Evolutionary conservation across 495 filamentous ascomycete genomes (phyloP).

Genomic region (Usnea hakonensis): DNA sequence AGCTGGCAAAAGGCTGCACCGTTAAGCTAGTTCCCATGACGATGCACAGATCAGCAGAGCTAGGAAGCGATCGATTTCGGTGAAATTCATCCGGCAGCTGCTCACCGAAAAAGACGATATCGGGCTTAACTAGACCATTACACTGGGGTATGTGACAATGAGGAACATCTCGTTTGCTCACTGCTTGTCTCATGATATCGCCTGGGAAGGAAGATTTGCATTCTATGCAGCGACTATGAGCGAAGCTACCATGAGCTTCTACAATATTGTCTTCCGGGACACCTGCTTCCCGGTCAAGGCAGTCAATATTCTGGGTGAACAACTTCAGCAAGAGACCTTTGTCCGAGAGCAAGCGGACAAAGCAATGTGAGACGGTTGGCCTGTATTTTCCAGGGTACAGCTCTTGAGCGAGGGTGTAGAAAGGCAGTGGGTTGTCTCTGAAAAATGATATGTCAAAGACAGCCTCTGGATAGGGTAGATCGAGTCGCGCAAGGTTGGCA

Average conservation of each 20-base stretch:
- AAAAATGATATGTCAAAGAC: constrained; percentile 86
- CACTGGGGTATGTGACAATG: constrained; percentile 54
- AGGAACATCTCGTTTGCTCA: constrained; percentile 58
- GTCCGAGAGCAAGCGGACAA: constrained; percentile 65
- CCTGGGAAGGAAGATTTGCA: constrained; percentile 66
- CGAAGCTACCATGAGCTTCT: constrained; percentile 94
- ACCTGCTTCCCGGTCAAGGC: constrained; percentile 81
- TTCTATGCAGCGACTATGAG: constrained; percentile 80
- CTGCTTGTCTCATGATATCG: constrained; percentile 59
- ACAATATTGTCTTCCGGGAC: constrained; percentile 73
- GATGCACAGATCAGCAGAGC: constrained; percentile 69
- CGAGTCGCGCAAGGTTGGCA: constrained; percentile 74
- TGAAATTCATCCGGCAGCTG: constrained; percentile 66
- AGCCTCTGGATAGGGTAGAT: constrained; percentile 71
- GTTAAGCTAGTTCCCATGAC: constrained; percentile 86
- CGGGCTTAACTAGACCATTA: constrained; percentile 82
- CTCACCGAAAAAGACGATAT: constrained; percentile 98
- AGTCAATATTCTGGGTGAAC: constrained; percentile 98
- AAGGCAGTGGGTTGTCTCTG: constrained; percentile 71
- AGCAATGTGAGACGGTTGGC: constrained; percentile 76
- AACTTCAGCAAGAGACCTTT: constrained; percentile 74
- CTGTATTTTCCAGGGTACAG: constrained; percentile 86
- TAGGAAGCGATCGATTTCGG: constrained; percentile 45
- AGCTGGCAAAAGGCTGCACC: constrained; percentile 81
- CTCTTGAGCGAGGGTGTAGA: constrained; percentile 85